A percentile compares a stretch with the other conserved stretches of the same genome.
phyloP scores from a whole-genome alignment of 2,329 filamentous ascomycete species.

The Lecanicillium sp. region DNA sequence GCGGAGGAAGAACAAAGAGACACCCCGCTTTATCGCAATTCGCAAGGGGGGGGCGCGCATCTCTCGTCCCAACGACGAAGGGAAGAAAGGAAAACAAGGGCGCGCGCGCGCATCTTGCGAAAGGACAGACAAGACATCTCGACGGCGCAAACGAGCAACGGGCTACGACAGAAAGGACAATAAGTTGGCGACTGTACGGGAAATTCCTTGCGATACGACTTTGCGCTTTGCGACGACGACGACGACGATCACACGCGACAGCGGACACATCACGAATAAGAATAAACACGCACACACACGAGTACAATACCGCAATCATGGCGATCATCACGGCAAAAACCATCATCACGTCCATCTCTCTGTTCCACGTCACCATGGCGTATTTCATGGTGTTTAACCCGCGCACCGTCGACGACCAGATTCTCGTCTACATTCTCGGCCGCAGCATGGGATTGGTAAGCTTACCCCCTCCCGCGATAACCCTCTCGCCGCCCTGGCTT shows the following conservation, averaged over 20 bases:
- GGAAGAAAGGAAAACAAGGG: too few species aligned
- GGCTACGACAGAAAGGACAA: too few species aligned
- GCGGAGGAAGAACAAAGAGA: too few species aligned
- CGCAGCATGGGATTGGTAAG: slow-evolving; percentile 77
- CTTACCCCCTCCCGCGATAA: neutral
- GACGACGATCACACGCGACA: too few species aligned
- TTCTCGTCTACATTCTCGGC: slow-evolving; percentile 73
- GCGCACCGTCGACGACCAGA: slow-evolving; percentile 66
- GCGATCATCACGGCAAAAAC: slow-evolving; percentile 72
- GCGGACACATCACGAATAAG: neutral
- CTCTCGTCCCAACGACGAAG: too few species aligned
- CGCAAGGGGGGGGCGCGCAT: too few species aligned
- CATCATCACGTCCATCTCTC: slow-evolving; percentile 72
- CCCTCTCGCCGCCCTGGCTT: too few species aligned
- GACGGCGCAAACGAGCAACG: neutral
- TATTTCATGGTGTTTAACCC: slow-evolving; percentile 79
- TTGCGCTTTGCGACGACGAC: too few species aligned
- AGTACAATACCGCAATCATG: slow-evolving; percentile 47
- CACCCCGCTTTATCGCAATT: too few species aligned
- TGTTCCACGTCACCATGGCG: slow-evolving; percentile 79
- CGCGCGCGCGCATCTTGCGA: too few species aligned
- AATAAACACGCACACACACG: neutral
- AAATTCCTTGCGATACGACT: too few species aligned
- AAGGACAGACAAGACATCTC: neutral
- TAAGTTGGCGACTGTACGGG: too few species aligned